These are phyloP conservation scores for Boletus pseudo-olivaceus DNA, from an alignment of 768 basidiomycete genomes.

Conservation along the genomic window DNA sequence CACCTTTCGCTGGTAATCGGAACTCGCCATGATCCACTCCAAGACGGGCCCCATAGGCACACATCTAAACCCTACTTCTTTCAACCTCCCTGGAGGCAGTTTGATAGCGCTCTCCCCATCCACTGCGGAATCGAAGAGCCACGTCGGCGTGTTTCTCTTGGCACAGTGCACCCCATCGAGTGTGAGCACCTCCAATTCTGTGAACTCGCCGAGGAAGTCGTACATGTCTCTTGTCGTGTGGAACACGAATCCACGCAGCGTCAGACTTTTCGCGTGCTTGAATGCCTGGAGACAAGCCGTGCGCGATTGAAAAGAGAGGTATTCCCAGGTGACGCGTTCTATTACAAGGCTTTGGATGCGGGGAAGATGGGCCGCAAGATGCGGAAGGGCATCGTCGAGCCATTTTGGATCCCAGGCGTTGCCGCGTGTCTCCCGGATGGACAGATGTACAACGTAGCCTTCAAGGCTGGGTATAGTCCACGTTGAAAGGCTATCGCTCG, in stretches of 20 bases:
- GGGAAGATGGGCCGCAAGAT: conserved; percentile 19
- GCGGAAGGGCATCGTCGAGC: conserved; percentile 29
- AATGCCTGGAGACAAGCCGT: conserved; percentile 24
- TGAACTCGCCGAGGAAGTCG: conserved; percentile 26
- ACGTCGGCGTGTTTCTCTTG: conserved; percentile 14
- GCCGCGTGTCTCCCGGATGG: conserved; percentile 29
- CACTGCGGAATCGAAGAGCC: conserved; percentile 6
- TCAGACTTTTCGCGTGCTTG: conserved; percentile 17
- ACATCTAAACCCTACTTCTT: conserved; percentile 27
- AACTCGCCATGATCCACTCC: conserved; percentile 27
- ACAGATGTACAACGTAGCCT: conserved; percentile 44
- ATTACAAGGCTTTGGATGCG: conserved; percentile 25
- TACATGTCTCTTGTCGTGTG: conserved; percentile 27
- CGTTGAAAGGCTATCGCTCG: conserved; percentile 25
- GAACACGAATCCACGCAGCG: conserved; percentile 25
- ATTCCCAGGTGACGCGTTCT: conserved; percentile 33
- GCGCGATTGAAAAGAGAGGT: conserved; percentile 27
- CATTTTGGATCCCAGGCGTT: conserved; percentile 33
- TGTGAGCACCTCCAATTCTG: conserved; percentile 24
- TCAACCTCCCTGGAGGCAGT: conserved; percentile 19
- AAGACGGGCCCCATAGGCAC: conserved; percentile 23
- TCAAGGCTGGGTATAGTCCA: conserved; percentile 51
- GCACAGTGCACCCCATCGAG: conserved; percentile 29
- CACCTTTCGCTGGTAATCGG: conserved; percentile 10
- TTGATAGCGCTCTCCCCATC: conserved; percentile 10